Base-by-base conservation (phyloP, 371 early-diverging fungal genomes). In the Mortierella sp. region DNA sequence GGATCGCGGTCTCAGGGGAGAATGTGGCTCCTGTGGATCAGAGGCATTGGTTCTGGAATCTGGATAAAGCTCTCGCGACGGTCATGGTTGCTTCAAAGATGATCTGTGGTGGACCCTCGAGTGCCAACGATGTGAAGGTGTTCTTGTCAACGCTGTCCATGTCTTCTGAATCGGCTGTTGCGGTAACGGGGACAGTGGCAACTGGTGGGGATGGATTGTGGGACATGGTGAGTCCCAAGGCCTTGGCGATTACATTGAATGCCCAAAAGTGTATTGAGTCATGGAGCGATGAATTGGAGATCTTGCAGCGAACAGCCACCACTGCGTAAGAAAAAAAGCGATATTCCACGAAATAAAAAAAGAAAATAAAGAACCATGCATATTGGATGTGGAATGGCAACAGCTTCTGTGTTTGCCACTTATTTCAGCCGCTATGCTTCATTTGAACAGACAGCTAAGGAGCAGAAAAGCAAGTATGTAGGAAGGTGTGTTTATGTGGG, bases 1-100 rank as follows among this genome's bases (percentile, higher is more conserved):
- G 73, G 71, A 43, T 82, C 37, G 79, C 69, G 21, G 19, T 80
- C 48, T 21, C 57, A 13, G 80, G 71, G 48, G 82, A 75, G n/a
- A 77, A 78, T 43, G 82, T 82, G 8, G 71, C 64, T 31, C 43
- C 51, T 0, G 24, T 34, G 6, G 82, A 82, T 55, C 79, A 82
- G 24, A 54, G 79, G 13, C 82, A 82, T 34, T 82, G 82, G 82
- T 74, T 76, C 14, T 82, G 82, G 82, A 82, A 82, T 14, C 73
- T 82, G 37, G 82, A 82, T 61, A 79, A 79, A 71, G 82, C 79
- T 21, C 34, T 82, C 3, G 79, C 82, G 5, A 79, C 79, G 3
- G 76, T 76, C 71, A 76, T 82, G 79, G 79, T 79, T 31, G 82
- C 73, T 4, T 75, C 82, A 5, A 76, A 79, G 55, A 79, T 78